Evolutionary conservation across 805 yeast genomes (phyloP), one percentile per base, ranked within the genome.

Genomic region (Cyberlindnera mycetangii): DNA sequence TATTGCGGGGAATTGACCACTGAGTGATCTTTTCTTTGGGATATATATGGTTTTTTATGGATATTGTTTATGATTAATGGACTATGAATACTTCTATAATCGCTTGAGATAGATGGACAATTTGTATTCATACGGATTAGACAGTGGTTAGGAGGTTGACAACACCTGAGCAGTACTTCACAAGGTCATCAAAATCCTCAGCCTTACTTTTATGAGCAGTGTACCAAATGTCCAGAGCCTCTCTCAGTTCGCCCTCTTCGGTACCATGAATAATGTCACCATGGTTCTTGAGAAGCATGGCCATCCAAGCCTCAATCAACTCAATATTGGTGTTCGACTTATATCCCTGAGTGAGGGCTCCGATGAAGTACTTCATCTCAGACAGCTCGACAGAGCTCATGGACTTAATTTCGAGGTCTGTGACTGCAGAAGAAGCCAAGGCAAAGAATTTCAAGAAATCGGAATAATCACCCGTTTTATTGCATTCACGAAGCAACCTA

Each of bases 331-430:
- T 61, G 46, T 85, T 85, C 6, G 70, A 49, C 7, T 60, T 53
- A 37, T 86, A 61, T 2, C 92, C 95, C 37, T 62, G 65, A 3
- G 76, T 69, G 52, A 93, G 59, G 0, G 95, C 90, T n/a, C 70
- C 65, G 12, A 89, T 69, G 52, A 92, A 89, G 49, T 69, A 63
- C 0, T 74, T 60, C 54, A 89, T 62, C 66, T 92, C 97, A 10
- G 65, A 59, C 43, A 78, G 76, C 17, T 83, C 79, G 39, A 73
- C 67, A 2, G 83, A 62, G 53, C 80, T 76, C 50, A 93, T 64
- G 3, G 97, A 84, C 56, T 95, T 80, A 46, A 93, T 80, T 64
- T 93, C 99, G 46, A 93, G 64, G 61, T 93, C 98, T 20, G 89
- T 74, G 3, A 76, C 66, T 2, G 96, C 73, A 5, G 97, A 96